These are phyloP conservation scores for Macadamia integrifolia DNA, from an alignment of 164 flowering plant genomes.

Conservation along the genomic window DNA sequence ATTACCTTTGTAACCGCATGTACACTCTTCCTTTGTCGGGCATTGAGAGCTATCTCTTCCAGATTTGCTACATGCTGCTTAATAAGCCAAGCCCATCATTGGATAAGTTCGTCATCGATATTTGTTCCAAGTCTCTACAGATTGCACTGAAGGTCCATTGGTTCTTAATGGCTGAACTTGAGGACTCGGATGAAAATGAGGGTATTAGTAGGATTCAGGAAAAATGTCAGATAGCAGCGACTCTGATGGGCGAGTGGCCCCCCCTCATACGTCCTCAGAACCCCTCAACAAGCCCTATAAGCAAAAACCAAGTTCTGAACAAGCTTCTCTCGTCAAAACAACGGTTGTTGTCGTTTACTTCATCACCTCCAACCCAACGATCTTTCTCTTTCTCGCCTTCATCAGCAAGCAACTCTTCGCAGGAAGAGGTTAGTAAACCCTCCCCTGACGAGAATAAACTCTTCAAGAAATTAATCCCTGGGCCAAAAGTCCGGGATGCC, in stretches of 20 bases:
- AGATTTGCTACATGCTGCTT: conserved; percentile 89
- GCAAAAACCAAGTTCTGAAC: conserved; percentile 77
- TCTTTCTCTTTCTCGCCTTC: conserved; percentile 60
- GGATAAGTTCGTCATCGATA: conserved; percentile 97
- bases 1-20: conserved; percentile 94
- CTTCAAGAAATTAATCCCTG: conserved; percentile 33
- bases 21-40: conserved; percentile 88
- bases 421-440: conserved; percentile 45
- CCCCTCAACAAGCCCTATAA: conserved; percentile 45
- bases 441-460: conserved; percentile 72
- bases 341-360: conserved; percentile 56
- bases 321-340: conserved; percentile 77
- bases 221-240: conserved; percentile 94
- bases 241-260: conserved; percentile 95
- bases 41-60: conserved; percentile 88
- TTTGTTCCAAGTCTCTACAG: conserved; percentile 74
- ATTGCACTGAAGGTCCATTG: conserved; percentile 94
- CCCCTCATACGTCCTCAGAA: conserved; percentile 48
- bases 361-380: conserved; percentile 61
- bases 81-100: conserved; percentile 96
- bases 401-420: conserved; percentile 35
- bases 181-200: conserved; percentile 91
- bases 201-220: conserved; percentile 97
- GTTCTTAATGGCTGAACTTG: conserved; percentile 94
- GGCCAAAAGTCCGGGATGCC: conserved; percentile 32